Base-by-base conservation (phyloP, 2,329 filamentous ascomycete genomes). In the Dactylellina cionopaga region DNA sequence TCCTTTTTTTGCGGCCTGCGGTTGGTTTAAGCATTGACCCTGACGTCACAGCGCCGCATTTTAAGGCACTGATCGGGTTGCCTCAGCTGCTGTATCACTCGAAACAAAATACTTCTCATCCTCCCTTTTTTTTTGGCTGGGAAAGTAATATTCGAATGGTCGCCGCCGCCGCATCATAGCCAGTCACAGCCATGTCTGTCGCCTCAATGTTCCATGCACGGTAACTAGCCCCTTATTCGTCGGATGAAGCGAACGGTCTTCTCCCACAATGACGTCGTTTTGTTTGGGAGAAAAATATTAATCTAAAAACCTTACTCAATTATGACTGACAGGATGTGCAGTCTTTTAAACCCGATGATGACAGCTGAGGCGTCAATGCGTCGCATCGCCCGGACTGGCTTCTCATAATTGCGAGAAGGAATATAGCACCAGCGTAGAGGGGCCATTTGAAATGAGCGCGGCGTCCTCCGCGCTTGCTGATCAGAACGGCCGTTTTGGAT, bases 21-120 rank as follows among this genome's bases (percentile, higher is more conserved):
- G 19, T 29, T 35, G 37, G n/a, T 15, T 41, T 41, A 15, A 41
- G 19, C 43, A 25, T 9, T 24, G 43, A n/a, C n/a, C 33, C 25
- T 71, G 66, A 71, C 66, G 66, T 71, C 66, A 71, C 59, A 17
- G 66, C 51, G 44, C 66, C 58, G 66, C 58, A 46, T 41, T 29
- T 51, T 29, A 31, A 55, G 51, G 51, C 22, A 55, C 51, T n/a
- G 11, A 24, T 15, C 24, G 25, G n/a, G n/a, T n/a, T 31, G 29
- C 17, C 33, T 52, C 15, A 35, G 15, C 29, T 52, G 29, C 9
- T 54, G 49, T 54, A 33, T 39, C 44, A 29, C 27, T 22, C 22
- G 41, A 37, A 17, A 9, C 35, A 33, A 46, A 58, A 7, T 22
- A n/a, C 37, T 33, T 22, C 52, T 31, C 35, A 19, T 22, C 6